Evolutionary conservation across 345 rosid species (phyloP), one percentile per base, ranked within the genome.

Genomic region (Jatropha curcas): DNA sequence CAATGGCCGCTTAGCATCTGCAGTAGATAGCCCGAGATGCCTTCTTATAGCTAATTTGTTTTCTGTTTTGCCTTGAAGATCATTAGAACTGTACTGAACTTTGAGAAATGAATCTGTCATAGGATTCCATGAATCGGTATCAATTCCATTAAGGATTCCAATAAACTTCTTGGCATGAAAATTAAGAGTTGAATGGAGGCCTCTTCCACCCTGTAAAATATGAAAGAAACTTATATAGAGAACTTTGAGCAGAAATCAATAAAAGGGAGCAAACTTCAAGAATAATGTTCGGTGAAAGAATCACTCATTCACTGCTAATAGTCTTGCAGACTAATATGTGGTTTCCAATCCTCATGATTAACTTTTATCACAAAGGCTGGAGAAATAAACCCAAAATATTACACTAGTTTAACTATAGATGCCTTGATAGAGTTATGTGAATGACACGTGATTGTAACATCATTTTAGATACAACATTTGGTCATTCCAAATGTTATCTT

Each of bases 91-190:
- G 83, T 88, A 95, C 78, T 90, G 98, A 48, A 88, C 88, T 85
- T 89, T 76, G 65, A 95, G 90, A 81, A 82, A 86, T 81, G 79
- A 78, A 79, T 92, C 99, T 0, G 90, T 79, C n/a, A 89, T 88
- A 19, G 99, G 99, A 86, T 95, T 92, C 99, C 99, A 95, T 57
- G 89, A 84, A 83, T 89, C 97, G 0, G 92, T 81, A 81, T 95
- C 99, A 33, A 95, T 90, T 62, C 99, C 99, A 63, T 95, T 95
- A 37, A 95, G 90, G 76, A 95, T 85, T 68, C 99, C 99, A 31
- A 87, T 45, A 63, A 95, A 95, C 83, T 95, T 95, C 76, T 89
- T 95, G 37, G 94, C 84, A 76, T 95, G 91, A 60, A 85, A 81
- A 82, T 84, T 90, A 31, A 95, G 91, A 20, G 95, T 92, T 9